These are phyloP conservation scores for Ricinus communis DNA, from an alignment of 345 rosid species.

Conservation along the genomic window DNA sequence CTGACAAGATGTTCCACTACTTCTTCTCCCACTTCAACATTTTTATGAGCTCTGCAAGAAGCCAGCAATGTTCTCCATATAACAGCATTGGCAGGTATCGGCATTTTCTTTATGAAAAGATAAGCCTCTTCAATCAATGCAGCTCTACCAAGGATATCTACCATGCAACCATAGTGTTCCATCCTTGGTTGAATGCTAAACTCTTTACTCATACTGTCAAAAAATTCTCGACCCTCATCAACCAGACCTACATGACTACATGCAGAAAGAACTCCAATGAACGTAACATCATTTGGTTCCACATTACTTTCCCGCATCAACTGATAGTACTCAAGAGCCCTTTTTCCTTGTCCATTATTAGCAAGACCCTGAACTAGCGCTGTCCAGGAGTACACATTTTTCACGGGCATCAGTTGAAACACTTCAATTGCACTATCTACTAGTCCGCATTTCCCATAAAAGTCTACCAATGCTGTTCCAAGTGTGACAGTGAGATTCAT, in stretches of 20 bases:
- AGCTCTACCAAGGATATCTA: constrained; percentile 13
- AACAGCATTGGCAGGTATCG: constrained; percentile 30
- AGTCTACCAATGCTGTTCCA: constrained; percentile 40
- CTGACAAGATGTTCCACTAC: constrained; percentile 25
- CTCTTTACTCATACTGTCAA: constrained; percentile 26
- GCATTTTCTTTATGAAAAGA: constrained; percentile 12
- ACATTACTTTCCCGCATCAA: constrained; percentile 31
- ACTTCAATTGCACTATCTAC: constrained; percentile 36
- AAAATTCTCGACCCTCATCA: constrained; percentile 32
- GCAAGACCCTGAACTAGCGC: constrained; percentile 47
- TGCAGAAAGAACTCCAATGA: constrained; percentile 42
- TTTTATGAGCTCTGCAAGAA: constrained; percentile 46
- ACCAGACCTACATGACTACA: constrained; percentile 40
- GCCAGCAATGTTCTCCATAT: constrained; percentile 50
- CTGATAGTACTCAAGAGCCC: constrained; percentile 32
- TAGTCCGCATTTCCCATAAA: constrained; percentile 38
- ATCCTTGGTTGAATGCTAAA: constrained; percentile 15
- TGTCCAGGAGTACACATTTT: constrained; percentile 41
- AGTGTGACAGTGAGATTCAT: constrained; percentile 38
- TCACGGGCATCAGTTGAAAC: constrained; percentile 32
- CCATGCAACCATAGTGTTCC: constrained; percentile 14
- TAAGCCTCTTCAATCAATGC: constrained; percentile 14
- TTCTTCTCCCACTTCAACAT: constrained; percentile 34
- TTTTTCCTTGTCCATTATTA: constrained; percentile 39
- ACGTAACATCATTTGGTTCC: constrained; percentile 38